Evolutionary conservation across 495 filamentous ascomycete species (phyloP), one percentile per base, ranked within the genome.

Genomic region (Evernia prunastri): DNA sequence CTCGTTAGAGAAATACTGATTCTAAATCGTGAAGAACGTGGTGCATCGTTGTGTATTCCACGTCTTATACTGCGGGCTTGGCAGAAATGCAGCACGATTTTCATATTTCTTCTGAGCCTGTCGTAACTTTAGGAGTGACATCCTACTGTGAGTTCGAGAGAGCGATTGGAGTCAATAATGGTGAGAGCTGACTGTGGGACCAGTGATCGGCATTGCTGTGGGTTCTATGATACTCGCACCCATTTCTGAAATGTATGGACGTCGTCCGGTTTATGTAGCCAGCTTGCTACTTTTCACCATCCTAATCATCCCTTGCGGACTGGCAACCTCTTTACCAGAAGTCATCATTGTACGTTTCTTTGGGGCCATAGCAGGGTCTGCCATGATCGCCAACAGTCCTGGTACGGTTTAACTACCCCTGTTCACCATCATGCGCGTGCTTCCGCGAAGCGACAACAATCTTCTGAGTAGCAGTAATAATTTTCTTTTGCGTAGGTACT

Each of bases 381-480:
- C 88, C 36, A 87, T 92, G 82, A 83, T 96, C 23, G 83, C 85
- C 6, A 95, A 92, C 67, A 84, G 87, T 3, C 89, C 92, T 1
- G 92, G 91, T n/a, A n/a, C n/a, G n/a, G n/a, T n/a, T n/a, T n/a
- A n/a, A n/a, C n/a, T n/a, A n/a, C n/a, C n/a, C n/a, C n/a, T n/a
- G n/a, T n/a, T n/a, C n/a, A n/a, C n/a, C n/a, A n/a, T n/a, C n/a
- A n/a, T n/a, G n/a, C n/a, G n/a, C n/a, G n/a, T n/a, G n/a, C n/a
- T n/a, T n/a, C n/a, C n/a, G n/a, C n/a, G n/a, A n/a, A n/a, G n/a
- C n/a, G n/a, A n/a, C n/a, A n/a, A n/a, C n/a, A n/a, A n/a, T n/a
- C n/a, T n/a, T n/a, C n/a, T n/a, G n/a, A n/a, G n/a, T n/a, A n/a
- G n/a, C n/a, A n/a, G n/a, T n/a, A n/a, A n/a, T n/a, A n/a, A n/a